Evolutionary conservation across 306 rosid genomes (phyloP), one percentile per base, ranked within the genome.

Genomic region (Cicer chorassanicum): DNA sequence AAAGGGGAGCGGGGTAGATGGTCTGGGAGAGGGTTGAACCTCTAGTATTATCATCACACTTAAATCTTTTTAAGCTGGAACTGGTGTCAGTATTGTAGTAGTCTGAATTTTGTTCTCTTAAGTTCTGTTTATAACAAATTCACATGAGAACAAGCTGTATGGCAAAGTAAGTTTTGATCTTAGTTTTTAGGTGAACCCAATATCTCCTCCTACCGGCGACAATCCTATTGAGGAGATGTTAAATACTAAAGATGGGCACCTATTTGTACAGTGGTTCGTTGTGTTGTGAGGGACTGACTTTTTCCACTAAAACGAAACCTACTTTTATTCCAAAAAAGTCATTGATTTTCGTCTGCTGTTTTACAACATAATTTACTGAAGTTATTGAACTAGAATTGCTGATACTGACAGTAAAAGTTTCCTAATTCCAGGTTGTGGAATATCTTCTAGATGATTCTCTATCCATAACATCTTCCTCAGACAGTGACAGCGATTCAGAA

Each of bases 401-500:
- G 29, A 39, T 43, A 15, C 29, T 82, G 7, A 66, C 42, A n/a
- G 11, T 50, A 55, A 44, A 62, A 7, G 15, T n/a, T 41, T 66
- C 21, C 29, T 48, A 39, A 40, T 82, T 81, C 64, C 84, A 93
- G 98, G 88, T 88, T 74, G 91, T 76, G 55, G 88, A 80, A 43
- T 93, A 87, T 85, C 54, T 93, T 74, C 53, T 90, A 70, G 83
- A 81, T 75, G 89, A 72, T 80, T 83, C 83, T 38, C 19, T 80
- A 39, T 63, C 65, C 7, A 1, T 76, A 13, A 7, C 50, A 46
- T 72, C 86, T 72, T 93, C 89, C 63, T 89, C 98, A 42, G 98
- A 91, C 70, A 88, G 93, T 65, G 97, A 93, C 55, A 83, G 86
- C 74, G 98, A 91, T 85, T 80, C 87, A 6, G 98, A 91, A 42